Evolutionary conservation across 202 grass and related monocot genomes (phyloP).

Genomic region (Zoysia matrella): DNA sequence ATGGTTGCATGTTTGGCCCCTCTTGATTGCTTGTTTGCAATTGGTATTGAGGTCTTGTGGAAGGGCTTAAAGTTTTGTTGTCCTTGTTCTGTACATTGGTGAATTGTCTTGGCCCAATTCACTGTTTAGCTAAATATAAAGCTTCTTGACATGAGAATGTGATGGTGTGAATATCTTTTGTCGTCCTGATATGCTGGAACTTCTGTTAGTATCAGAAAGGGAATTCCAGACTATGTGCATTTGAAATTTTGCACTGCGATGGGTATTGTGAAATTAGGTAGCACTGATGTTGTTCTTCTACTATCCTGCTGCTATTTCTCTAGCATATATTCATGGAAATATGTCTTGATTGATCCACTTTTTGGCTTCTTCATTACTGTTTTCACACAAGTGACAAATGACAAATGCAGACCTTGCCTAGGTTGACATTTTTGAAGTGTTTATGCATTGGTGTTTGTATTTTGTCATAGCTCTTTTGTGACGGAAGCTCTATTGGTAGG

Average conservation of each 20-base stretch:
- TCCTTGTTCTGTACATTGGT: background rate
- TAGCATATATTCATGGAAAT: background rate
- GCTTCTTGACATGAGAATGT: slow-evolving; percentile 19
- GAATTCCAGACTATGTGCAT: slow-evolving; percentile 9
- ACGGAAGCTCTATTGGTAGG: too few species aligned
- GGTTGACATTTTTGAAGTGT: too few species aligned
- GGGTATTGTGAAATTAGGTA: slow-evolving; percentile 16
- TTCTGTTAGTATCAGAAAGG: background rate
- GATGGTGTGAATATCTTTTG: background rate
- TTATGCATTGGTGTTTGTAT: too few species aligned
- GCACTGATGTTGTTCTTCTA: background rate
- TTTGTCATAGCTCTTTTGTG: too few species aligned
- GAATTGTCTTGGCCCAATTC: background rate
- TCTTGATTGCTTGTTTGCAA: background rate
- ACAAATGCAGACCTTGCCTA: too few species aligned
- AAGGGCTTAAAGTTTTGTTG: background rate
- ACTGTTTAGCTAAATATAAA: background rate
- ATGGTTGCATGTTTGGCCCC: too few species aligned
- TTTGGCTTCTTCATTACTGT: background rate
- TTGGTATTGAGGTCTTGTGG: background rate
- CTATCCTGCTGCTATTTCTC: slow-evolving; percentile 13
- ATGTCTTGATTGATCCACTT: background rate
- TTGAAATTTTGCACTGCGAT: slow-evolving; percentile 8
- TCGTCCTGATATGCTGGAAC: slow-evolving; percentile 15
- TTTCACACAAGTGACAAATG: background rate